phyloP scores from a whole-genome alignment of 176 grass and related monocot species.

The Triticum monococcum region DNA sequence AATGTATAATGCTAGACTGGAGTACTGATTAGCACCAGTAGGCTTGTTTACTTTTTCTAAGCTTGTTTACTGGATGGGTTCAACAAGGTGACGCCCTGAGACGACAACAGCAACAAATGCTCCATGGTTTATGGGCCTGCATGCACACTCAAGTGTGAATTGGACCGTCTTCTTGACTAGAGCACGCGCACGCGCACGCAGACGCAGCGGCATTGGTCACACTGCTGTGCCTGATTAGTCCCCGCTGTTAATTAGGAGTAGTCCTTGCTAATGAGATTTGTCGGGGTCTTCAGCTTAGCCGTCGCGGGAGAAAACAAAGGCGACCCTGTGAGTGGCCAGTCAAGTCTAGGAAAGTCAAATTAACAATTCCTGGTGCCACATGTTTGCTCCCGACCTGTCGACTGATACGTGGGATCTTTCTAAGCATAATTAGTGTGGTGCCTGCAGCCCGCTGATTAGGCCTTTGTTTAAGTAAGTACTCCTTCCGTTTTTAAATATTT shows the following conservation, averaged over 20 bases:
- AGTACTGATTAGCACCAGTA: not conserved
- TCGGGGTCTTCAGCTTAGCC: not conserved
- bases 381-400: not conserved
- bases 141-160: not conserved
- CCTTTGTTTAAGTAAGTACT: not conserved
- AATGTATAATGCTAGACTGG: not conserved
- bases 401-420: not conserved
- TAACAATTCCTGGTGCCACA: not conserved
- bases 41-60: not conserved
- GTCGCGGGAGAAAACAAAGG: not conserved
- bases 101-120: not conserved
- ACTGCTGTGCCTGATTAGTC: not conserved
- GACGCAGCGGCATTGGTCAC: not conserved
- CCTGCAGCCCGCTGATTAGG: not conserved
- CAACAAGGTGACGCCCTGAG: not conserved
- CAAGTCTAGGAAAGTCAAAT: not conserved
- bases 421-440: not conserved
- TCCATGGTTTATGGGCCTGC: not conserved
- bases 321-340: not conserved
- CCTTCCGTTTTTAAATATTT: too few relatives aligned
- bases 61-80: not conserved
- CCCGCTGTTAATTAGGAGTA: too few relatives aligned
- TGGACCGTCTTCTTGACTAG: not conserved
- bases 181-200: not conserved
- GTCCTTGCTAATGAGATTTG: not conserved